Base-by-base conservation (phyloP, 805 yeast species). In the Candida ulmi region DNA sequence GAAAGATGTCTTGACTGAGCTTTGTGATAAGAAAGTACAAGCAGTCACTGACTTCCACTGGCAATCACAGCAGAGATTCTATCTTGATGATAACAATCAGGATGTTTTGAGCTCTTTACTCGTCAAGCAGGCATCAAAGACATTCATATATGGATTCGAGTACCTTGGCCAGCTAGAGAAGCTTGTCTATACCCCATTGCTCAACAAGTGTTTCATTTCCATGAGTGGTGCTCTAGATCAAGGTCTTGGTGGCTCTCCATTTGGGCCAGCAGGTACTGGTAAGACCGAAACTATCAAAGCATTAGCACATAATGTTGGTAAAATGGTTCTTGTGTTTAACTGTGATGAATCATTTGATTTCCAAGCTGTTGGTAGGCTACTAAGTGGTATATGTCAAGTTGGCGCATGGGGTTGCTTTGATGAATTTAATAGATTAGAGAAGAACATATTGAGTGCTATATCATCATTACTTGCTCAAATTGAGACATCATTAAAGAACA, bases 251-350 rank as follows among this genome's bases (percentile, higher is more conserved):
- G 95, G 95, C 0, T 83, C 95, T 1, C 83, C 95, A 1, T 79
- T 83, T 59, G 98, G 98, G 0, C 97, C 98, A 2, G 96, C 98
- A 3, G 98, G 98, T 31, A 91, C 98, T 0, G 98, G 98, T 47
- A 91, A 91, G 55, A 91, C 98, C 0, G 98, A 91, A 56, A 73
- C 95, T 0, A 72, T 91, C 19, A 91, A 91, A 56, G 85, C 95
- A 0, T 64, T 90, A 24, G 96, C 93, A 1, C 78, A 78, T 31
- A 77, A 76, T 29, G 62, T 91, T 8, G 98, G 98, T 8, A 71
- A 78, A 42, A 75, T 78, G 74, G 96, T 88, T 0, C 58, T 84
- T 11, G 96, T 91, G 0, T 90, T 91, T 58, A 82, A 88, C 55
- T 91, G 98, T 64, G 98, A 91, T 52, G 95, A 90, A 37, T 65